Conservation (phyloP, 2,329 filamentous ascomycete genomes). For the Pseudofabraea citricarpa region DNA sequence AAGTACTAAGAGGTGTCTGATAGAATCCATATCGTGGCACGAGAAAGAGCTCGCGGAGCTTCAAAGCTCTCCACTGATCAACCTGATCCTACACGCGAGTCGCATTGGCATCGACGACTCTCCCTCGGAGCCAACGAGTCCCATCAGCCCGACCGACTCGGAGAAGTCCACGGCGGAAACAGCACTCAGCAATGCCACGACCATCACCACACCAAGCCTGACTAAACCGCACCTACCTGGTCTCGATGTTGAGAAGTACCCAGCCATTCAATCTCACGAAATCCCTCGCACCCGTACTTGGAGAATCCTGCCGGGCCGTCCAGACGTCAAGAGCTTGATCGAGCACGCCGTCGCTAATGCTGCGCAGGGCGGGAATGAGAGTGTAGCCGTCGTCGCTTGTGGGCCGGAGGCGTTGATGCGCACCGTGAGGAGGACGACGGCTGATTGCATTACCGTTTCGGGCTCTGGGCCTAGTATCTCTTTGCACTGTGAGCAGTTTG, state of each 20-base stretch:
- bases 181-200: not conserved
- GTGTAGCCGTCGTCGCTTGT: conserved; percentile 41
- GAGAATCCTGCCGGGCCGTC: conserved; percentile 30
- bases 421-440: conserved; percentile 37
- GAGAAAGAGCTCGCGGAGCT: conserved; percentile 19
- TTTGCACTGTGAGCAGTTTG: conserved; percentile 37
- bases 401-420: conserved; percentile 39
- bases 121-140: not conserved
- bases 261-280: not conserved
- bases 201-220: not conserved
- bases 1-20: conserved; percentile 1
- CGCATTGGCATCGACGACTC: not conserved
- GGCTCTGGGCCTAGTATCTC: conserved; percentile 38
- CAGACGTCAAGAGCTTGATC: conserved; percentile 35
- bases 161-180: not conserved
- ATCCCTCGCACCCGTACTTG: not conserved
- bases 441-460: conserved; percentile 34
- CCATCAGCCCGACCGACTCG: not conserved
- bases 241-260: conserved; percentile 1
- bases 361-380: conserved; percentile 26
- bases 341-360: conserved; percentile 28
- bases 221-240: not conserved
- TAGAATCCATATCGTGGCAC: conserved; percentile 22
- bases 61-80: conserved; percentile 17
- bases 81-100: conserved; percentile 21